Base-by-base conservation (phyloP, 2,329 filamentous ascomycete genomes). In the Trichophaea hybrida region DNA sequence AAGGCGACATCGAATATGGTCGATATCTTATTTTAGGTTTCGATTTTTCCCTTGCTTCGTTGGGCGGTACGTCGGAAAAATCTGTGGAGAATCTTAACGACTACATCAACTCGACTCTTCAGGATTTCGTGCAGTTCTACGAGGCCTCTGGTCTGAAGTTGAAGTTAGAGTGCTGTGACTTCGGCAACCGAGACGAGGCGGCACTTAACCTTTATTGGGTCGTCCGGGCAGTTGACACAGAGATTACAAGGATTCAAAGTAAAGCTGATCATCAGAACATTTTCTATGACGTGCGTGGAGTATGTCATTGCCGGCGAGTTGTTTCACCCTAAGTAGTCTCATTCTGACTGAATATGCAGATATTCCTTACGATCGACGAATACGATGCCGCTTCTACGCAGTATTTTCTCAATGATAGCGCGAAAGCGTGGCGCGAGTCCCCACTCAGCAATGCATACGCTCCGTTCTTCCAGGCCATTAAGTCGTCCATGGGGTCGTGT, bases 291-390 rank as follows among this genome's bases (percentile, higher is more conserved):
- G 49, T 59, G 3, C 44, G 44, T 15, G 44, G 48, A 13, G 59
- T 60, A 52, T 44, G 59, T 59, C 10, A n/a, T n/a, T n/a, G n/a
- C n/a, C n/a, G n/a, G n/a, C n/a, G n/a, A n/a, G n/a, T n/a, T n/a
- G n/a, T n/a, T n/a, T n/a, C n/a, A n/a, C n/a, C n/a, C n/a, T n/a
- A n/a, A n/a, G n/a, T n/a, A n/a, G n/a, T n/a, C n/a, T n/a, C 5
- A 38, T 43, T 32, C 17, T 60, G 44, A 52, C 46, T n/a, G n/a
- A 5, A 33, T 35, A n/a, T 10, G 15, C 17, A 60, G 49, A 59
- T 58, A 31, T 60, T 57, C 13, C 31, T 60, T 2, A 37, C 57
- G 13, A 48, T 33, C 10, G 59, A 60, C 10, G 59, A 58, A 31
- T 53, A 44, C 12, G 59, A 60, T 34, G 38, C 48, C 5, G 53